phyloP scores from a whole-genome alignment of 495 filamentous ascomycete genomes.

The Acidomyces sp. region DNA sequence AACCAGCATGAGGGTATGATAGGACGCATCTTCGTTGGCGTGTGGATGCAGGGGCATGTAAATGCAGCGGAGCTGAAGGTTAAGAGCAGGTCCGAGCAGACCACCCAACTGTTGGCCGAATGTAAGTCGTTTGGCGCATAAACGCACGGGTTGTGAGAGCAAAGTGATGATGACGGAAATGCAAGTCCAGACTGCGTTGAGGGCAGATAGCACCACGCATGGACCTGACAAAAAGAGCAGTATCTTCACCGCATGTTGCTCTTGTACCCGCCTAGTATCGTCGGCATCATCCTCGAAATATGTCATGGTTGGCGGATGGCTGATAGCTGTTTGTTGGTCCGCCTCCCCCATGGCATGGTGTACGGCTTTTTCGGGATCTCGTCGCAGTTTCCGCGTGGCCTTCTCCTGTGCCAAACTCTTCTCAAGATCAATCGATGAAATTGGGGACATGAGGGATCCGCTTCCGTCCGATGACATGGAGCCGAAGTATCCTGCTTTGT shows the following conservation, averaged over 20 bases:
- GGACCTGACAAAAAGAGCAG: slow-evolving; percentile 27
- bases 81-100: slow-evolving; percentile 27
- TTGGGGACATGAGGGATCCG: slow-evolving; percentile 3
- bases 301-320: not conserved
- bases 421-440: slow-evolving; percentile 14
- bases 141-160: slow-evolving; percentile 25
- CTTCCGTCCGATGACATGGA: slow-evolving; percentile 6
- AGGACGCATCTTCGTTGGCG: slow-evolving; percentile 16
- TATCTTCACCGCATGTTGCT: slow-evolving; percentile 14
- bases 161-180: slow-evolving; percentile 23
- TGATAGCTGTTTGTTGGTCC: not conserved
- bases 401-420: slow-evolving; percentile 2
- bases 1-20: slow-evolving; percentile 32
- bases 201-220: slow-evolving; percentile 23
- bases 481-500: not conserved
- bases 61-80: slow-evolving; percentile 29
- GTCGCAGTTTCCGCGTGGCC: no score
- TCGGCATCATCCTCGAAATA: slow-evolving; percentile 12
- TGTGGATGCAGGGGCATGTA: slow-evolving; percentile 24
- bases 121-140: slow-evolving; percentile 20
- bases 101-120: slow-evolving; percentile 24
- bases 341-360: not conserved
- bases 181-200: slow-evolving; percentile 24
- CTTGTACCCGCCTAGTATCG: slow-evolving; percentile 1
- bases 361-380: slow-evolving; percentile 10